Percentiles rank a stretch among this genome's conserved stretches.
These are phyloP conservation scores for Clarireedia paspali DNA, from an alignment of 2,329 filamentous ascomycete genomes.

Conservation along the genomic window DNA sequence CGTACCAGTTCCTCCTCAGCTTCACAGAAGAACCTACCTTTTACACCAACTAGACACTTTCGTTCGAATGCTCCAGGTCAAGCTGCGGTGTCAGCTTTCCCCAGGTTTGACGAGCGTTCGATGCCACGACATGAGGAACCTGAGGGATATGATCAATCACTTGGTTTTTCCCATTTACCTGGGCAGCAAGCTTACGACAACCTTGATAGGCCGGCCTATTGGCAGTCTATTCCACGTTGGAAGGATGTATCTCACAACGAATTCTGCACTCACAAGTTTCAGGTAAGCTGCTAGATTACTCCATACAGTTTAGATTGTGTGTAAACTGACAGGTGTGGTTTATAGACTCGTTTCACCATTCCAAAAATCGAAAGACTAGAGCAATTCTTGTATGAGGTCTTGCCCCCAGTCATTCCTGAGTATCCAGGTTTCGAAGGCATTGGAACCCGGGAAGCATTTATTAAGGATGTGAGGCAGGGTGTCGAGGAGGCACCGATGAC, in stretches of 20 bases:
- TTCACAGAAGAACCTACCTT: neutral
- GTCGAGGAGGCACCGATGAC: constrained; percentile 50
- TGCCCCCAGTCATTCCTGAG: constrained; percentile 43
- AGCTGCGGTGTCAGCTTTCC: neutral
- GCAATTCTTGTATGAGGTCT: constrained; percentile 40
- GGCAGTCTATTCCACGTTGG: constrained; percentile 44
- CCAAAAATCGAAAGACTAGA: constrained; percentile 27
- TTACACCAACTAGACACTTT: constrained; percentile 3
- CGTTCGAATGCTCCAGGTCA: constrained; percentile 8
- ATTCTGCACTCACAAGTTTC: constrained; percentile 48
- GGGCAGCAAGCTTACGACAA: constrained; percentile 4
- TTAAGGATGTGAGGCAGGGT: constrained; percentile 45
- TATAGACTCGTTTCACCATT: neutral
- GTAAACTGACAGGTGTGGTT: neutral
- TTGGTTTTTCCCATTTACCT: neutral
- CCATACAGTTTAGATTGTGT: neutral
- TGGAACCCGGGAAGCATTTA: constrained; percentile 44
- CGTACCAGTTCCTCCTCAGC: neutral
- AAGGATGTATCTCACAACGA: constrained; percentile 37
- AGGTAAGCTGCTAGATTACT: constrained; percentile 35
- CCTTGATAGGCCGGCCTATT: constrained; percentile 33
- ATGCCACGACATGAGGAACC: neutral
- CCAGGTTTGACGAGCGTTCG: constrained; percentile 2
- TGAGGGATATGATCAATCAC: neutral
- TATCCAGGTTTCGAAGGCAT: constrained; percentile 28